These are phyloP conservation scores for Helichrysum umbraculigerum DNA, from an alignment of 129 eudicot genomes.

Conservation along the genomic window DNA sequence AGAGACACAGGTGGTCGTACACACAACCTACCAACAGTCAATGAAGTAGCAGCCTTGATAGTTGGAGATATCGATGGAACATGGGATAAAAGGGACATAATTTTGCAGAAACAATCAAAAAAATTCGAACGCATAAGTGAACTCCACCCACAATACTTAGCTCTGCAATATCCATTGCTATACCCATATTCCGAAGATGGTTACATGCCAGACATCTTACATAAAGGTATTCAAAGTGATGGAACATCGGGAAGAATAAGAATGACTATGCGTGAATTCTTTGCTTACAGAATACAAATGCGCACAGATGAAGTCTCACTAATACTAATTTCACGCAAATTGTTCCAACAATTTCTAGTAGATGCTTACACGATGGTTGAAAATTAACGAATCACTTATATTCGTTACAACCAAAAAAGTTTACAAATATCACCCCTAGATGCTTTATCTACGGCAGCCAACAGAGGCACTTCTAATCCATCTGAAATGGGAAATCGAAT, in stretches of 20 bases:
- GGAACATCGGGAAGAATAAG: neutral
- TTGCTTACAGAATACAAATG: neutral
- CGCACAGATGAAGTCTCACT: neutral
- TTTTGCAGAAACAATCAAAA: neutral
- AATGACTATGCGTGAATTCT: neutral
- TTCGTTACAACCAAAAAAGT: neutral
- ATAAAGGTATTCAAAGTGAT: neutral
- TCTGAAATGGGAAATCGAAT: too few relatives aligned
- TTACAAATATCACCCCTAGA: too few relatives aligned
- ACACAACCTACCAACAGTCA: neutral
- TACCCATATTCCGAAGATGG: neutral
- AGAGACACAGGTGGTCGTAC: neutral
- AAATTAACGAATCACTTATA: neutral
- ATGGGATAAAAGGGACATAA: neutral
- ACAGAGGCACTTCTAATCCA: too few relatives aligned
- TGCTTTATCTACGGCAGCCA: too few relatives aligned
- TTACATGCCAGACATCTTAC: neutral
- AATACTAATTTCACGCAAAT: neutral
- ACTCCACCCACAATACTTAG: neutral
- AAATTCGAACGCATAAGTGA: neutral
- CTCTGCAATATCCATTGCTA: neutral
- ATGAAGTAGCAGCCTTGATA: neutral
- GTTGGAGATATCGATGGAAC: neutral
- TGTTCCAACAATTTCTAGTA: neutral
- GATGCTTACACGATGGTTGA: too few relatives aligned